A percentile compares a stretch with the other conserved stretches of the same genome.
Conservation (phyloP, 108 stramenopile species). For the Cyclotella sp. region DNA sequence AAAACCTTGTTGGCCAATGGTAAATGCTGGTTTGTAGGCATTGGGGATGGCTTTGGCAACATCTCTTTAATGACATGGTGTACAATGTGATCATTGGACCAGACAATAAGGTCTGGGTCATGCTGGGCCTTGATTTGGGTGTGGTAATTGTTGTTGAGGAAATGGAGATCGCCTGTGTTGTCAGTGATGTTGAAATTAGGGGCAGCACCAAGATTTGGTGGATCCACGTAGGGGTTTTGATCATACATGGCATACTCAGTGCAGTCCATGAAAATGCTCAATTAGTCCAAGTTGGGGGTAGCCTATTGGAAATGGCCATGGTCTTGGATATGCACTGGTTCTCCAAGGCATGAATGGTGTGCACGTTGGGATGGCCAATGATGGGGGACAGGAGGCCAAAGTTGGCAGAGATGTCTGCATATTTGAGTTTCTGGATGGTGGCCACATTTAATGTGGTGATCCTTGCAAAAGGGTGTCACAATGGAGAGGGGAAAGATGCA, state of each 20-base stretch:
- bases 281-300: neutral
- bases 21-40: neutral
- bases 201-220: neutral
- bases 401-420: too few species aligned
- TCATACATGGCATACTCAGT: neutral
- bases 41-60: neutral
- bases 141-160: too few species aligned
- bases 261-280: neutral
- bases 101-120: neutral
- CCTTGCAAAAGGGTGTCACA: too few species aligned
- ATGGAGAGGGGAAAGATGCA: too few species aligned
- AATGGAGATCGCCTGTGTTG: neutral
- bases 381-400: too few species aligned
- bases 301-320: too few species aligned
- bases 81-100: neutral
- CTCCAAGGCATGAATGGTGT: too few species aligned
- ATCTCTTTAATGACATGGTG: neutral
- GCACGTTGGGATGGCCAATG: too few species aligned
- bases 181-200: neutral
- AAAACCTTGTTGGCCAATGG: conserved; percentile 3
- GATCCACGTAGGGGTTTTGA: neutral
- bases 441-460: too few species aligned
- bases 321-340: too few species aligned
- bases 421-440: too few species aligned
- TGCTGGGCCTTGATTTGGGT: neutral